Evolutionary conservation across 129 eudicot species (phyloP), one percentile per base, ranked within the genome.

Genomic region (Pittosporum tobira): DNA sequence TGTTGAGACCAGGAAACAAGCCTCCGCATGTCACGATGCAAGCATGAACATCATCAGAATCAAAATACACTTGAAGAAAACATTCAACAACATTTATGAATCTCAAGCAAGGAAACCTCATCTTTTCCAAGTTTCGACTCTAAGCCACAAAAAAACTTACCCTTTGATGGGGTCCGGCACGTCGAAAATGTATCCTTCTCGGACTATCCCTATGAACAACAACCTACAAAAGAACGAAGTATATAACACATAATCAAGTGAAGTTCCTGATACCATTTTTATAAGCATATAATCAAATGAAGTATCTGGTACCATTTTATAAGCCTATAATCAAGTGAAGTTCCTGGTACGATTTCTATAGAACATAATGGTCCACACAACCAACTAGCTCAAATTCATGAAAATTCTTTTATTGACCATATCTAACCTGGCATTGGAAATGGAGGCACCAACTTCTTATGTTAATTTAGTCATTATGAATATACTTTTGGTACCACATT

Each of bases 11-110:
- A 16, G 97, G 97, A 75, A 95, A 90, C 62, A 90, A 75, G 16
- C 97, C 94, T 57, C 97, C 97, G 48, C 97, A 90, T 47, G 97
- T 90, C 44, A 90, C 97, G 9, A 90, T 83, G 52, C 97, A 90
- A 11, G 97, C 95, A 34, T 75, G 80, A 43, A 90, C 95, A 15
- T 85, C 97, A 66, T 80, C 97, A 0, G 97, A 60, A 46, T 78
- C 66, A 47, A 77, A 90, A 68, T 85, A 90, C 55, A 90, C 81
- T 95, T 88, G 81, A 73, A 45, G 25, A 36, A n/a, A 66, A 46
- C 42, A 62, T n/a, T 24, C 12, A 59, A 42, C 11, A 45, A 19
- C 53, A 44, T 61, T 43, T 29, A 44, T 51, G 13, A 30, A 38
- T 51, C 28, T 48, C 28, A 51, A 60, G 44, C 48, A 37, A 37